phyloP scores from a whole-genome alignment of 1,284 basidiomycete genomes.

The Blastosporella zonata region DNA sequence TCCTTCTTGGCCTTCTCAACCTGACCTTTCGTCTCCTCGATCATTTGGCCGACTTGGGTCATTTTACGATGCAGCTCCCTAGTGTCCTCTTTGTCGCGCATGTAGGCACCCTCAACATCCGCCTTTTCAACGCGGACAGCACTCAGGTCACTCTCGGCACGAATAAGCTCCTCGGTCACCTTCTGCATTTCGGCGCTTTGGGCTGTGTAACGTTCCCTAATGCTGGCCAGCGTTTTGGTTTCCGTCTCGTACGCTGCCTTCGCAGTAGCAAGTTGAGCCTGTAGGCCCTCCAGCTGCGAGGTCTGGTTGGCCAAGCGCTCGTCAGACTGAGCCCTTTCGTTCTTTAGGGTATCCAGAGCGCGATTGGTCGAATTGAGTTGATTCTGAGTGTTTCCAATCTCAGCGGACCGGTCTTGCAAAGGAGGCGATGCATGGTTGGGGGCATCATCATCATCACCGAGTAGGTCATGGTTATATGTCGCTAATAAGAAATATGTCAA shows the following conservation, averaged over 20 bases:
- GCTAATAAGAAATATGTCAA: conserved; percentile 27
- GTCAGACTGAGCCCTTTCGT: conserved; percentile 58
- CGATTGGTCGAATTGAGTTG: conserved; percentile 79
- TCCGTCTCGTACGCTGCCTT: conserved; percentile 87
- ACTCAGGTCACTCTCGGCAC: conserved; percentile 89
- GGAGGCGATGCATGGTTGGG: conserved; percentile 44
- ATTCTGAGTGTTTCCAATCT: conserved; percentile 85
- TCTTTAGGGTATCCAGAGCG: conserved; percentile 59
- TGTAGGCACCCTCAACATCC: conserved; percentile 84
- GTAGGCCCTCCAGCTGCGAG: conserved; percentile 66
- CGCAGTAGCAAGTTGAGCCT: conserved; percentile 73
- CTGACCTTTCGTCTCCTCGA: conserved; percentile 67
- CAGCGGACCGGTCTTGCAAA: conserved; percentile 68
- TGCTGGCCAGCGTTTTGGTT: conserved; percentile 66
- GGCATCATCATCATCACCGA: conserved; percentile 74
- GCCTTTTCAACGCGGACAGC: conserved; percentile 87
- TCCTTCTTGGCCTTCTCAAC: conserved; percentile 93
- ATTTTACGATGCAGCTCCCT: conserved; percentile 83
- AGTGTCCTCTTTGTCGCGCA: conserved; percentile 95
- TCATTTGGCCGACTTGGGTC: conserved; percentile 77
- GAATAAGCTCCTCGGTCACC: conserved; percentile 79
- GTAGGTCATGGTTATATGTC: conserved; percentile 43
- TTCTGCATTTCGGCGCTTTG: conserved; percentile 79
- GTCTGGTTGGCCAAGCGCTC: conserved; percentile 60
- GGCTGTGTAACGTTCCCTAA: conserved; percentile 70